Evolutionary conservation across 2,329 filamentous ascomycete genomes (phyloP).

Genomic region (Thelonectria rubi): DNA sequence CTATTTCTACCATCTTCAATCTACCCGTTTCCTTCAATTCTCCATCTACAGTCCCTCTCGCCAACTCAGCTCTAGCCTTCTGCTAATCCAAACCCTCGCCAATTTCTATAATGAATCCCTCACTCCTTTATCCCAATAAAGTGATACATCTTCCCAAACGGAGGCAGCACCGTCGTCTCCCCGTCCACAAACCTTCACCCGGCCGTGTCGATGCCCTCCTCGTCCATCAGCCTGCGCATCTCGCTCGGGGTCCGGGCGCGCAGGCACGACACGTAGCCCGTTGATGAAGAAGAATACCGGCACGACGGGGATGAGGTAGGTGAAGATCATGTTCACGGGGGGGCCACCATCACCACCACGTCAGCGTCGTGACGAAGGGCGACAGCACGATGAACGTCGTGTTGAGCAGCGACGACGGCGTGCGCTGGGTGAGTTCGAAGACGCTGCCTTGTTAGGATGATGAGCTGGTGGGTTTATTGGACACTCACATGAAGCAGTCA

Average conservation of each 20-base stretch:
- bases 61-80: too few species aligned
- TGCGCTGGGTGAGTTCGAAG: constrained; percentile 37
- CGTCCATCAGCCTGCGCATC: constrained; percentile 30
- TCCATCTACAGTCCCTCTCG: too few species aligned
- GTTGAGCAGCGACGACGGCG: constrained; percentile 32
- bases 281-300: constrained; percentile 37
- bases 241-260: constrained; percentile 30
- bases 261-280: constrained; percentile 34
- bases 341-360: constrained; percentile 39
- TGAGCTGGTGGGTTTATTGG: neutral
- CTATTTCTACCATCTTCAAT: neutral
- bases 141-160: constrained; percentile 36
- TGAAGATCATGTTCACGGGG: constrained; percentile 35
- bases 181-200: constrained; percentile 32
- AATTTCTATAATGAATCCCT: too few species aligned
- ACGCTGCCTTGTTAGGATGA: constrained; percentile 18
- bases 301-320: constrained; percentile 33
- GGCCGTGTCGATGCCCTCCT: constrained; percentile 30
- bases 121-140: constrained; percentile 33
- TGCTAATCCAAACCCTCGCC: too few species aligned
- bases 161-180: constrained; percentile 33
- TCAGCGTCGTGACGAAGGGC: constrained; percentile 32
- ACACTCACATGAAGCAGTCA: constrained; percentile 33
- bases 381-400: constrained; percentile 36
- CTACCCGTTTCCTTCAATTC: neutral